Conservation (phyloP, 2,329 filamentous ascomycete genomes). For the Fusarium sp. region DNA sequence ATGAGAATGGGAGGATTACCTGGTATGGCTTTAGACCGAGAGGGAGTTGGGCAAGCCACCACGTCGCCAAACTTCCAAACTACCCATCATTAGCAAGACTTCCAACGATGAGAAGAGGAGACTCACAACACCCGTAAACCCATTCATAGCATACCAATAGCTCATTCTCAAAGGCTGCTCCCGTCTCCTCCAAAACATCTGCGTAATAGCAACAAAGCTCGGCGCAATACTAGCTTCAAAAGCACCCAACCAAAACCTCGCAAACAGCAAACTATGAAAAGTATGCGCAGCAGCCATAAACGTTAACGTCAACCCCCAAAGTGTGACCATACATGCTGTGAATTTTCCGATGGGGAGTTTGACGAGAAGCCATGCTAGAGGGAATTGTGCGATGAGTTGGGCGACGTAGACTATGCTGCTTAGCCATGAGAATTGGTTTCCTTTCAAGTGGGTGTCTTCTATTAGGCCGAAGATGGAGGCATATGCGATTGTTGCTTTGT, state of each 20-base stretch:
- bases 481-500: conserved; percentile 63
- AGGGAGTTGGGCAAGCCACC: conserved; percentile 34
- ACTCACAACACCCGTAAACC: conserved; percentile 28
- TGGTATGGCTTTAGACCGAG: conserved; percentile 32
- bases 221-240: conserved; percentile 59
- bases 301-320: conserved; percentile 64
- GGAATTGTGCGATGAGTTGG: conserved; percentile 58
- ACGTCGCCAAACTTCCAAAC: conserved; percentile 35
- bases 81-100: background rate
- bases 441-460: conserved; percentile 60
- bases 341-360: conserved; percentile 67
- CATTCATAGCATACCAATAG: conserved; percentile 39
- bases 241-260: conserved; percentile 59
- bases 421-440: conserved; percentile 73
- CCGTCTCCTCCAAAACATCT: conserved; percentile 52
- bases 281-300: conserved; percentile 63
- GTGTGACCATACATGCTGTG: conserved; percentile 60
- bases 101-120: too few relatives aligned
- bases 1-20: background rate
- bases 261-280: conserved; percentile 58
- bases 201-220: conserved; percentile 48
- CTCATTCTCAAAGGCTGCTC: conserved; percentile 48
- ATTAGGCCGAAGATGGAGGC: conserved; percentile 72
- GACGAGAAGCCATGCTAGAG: conserved; percentile 66
- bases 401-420: conserved; percentile 52